Conservation (phyloP, 2,329 filamentous ascomycete species). For the Lasiodiplodia sp. region DNA sequence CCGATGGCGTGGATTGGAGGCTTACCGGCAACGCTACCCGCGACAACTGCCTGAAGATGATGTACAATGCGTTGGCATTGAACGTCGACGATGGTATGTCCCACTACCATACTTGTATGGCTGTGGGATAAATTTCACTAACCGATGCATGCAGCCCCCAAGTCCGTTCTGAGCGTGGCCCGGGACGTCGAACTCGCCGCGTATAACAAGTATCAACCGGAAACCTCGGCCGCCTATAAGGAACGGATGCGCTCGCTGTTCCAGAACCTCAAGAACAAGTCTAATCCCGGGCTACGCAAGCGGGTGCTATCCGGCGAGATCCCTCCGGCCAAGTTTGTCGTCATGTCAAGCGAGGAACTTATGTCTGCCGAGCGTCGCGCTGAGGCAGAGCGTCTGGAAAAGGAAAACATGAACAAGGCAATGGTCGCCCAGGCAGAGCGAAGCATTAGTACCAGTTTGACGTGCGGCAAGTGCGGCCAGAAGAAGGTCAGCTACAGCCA, state of each 20-base stretch:
- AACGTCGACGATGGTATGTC: slow-evolving; percentile 64
- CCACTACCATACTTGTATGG: slow-evolving; percentile 9
- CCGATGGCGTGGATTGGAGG: slow-evolving; percentile 79
- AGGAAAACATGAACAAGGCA: slow-evolving; percentile 96
- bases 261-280: slow-evolving; percentile 92
- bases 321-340: slow-evolving; percentile 74
- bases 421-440: slow-evolving; percentile 93
- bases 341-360: slow-evolving; percentile 89
- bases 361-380: slow-evolving; percentile 83
- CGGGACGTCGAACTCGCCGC: slow-evolving; percentile 80
- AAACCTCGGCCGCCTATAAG: slow-evolving; percentile 75
- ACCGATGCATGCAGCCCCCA: slow-evolving; percentile 54
- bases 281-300: slow-evolving; percentile 77
- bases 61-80: slow-evolving; percentile 90
- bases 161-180: slow-evolving; percentile 70
- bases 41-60: slow-evolving; percentile 85
- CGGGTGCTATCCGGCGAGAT: slow-evolving; percentile 80
- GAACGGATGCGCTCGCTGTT: slow-evolving; percentile 91
- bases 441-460: slow-evolving; percentile 85
- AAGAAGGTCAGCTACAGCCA: slow-evolving; percentile 96
- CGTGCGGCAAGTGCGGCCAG: slow-evolving; percentile 91
- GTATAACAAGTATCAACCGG: slow-evolving; percentile 72
- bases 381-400: slow-evolving; percentile 77
- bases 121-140: background rate
- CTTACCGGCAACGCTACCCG: slow-evolving; percentile 77